Percentiles rank a stretch among this genome's conserved stretches.
These are phyloP conservation scores for Mortierella sp. DNA, from an alignment of 371 early-diverging fungal genomes.

Conservation along the genomic window DNA sequence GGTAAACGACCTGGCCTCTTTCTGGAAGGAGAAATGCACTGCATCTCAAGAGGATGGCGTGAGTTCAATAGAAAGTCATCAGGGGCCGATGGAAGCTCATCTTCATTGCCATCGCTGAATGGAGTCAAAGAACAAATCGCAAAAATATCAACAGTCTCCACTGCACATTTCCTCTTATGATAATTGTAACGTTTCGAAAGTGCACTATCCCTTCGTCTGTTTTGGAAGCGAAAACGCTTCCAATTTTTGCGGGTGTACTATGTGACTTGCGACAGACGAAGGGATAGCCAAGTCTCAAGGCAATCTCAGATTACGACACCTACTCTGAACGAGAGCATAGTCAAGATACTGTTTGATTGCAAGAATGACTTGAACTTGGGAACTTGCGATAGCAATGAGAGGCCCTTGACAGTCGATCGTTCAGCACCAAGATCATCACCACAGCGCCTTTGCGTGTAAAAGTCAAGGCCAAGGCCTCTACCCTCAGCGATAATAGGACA, in stretches of 20 bases:
- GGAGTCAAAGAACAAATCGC: neutral
- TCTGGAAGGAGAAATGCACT: too few species aligned
- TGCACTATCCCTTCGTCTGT: too few species aligned
- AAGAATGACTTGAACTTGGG: conserved; percentile 13
- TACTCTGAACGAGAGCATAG: conserved; percentile 7
- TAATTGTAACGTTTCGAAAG: neutral
- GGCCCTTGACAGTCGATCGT: conserved; percentile 13
- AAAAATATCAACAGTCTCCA: conserved; percentile 7
- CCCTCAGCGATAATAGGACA: conserved; percentile 18
- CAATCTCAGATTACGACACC: conserved; percentile 4
- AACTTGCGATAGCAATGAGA: conserved; percentile 12
- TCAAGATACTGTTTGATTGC: conserved; percentile 13
- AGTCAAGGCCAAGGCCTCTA: conserved; percentile 10
- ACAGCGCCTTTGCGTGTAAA: conserved; percentile 10
- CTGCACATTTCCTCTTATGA: neutral
- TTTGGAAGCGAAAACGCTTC: too few species aligned
- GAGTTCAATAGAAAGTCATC: too few species aligned
- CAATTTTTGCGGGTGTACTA: too few species aligned
- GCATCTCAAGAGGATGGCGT: too few species aligned
- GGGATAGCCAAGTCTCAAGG: neutral
- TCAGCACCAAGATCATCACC: conserved; percentile 18
- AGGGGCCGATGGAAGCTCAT: neutral
- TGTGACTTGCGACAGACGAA: too few species aligned
- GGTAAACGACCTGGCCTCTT: too few species aligned
- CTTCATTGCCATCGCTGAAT: conserved; percentile 8